Evolutionary conservation across 495 filamentous ascomycete species (phyloP).

Genomic region (Melanomma pulvis-pyrius): DNA sequence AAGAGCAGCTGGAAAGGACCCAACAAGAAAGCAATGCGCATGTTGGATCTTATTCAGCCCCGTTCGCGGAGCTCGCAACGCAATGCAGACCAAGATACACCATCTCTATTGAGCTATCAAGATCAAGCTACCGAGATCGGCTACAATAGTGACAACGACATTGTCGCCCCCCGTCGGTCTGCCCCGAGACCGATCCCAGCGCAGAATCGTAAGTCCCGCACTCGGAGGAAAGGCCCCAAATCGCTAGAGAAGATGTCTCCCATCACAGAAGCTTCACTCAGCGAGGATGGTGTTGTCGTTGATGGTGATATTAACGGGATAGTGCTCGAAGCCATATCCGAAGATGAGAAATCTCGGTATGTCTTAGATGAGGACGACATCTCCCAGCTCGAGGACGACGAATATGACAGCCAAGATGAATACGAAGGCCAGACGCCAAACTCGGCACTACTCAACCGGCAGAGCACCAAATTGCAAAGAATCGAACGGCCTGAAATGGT

Average conservation of each 20-base stretch:
- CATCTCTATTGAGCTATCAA: not conserved
- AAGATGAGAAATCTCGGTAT: not conserved
- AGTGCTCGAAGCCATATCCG: not conserved
- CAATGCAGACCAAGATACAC: not conserved
- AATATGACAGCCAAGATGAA: not conserved
- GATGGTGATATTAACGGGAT: not conserved
- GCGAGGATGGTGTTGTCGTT: not conserved
- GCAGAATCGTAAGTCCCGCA: not conserved
- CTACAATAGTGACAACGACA: not conserved
- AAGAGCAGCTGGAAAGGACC: not conserved
- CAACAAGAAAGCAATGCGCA: not conserved
- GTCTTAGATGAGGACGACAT: not conserved
- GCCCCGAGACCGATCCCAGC: not conserved
- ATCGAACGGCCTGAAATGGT: not conserved
- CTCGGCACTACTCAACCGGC: not conserved
- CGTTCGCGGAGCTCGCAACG: not conserved
- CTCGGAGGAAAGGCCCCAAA: not conserved
- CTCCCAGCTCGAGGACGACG: not conserved
- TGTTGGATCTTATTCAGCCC: not conserved
- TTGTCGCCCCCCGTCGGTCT: not conserved
- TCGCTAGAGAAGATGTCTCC: not conserved
- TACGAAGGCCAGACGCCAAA: not conserved
- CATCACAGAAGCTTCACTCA: slow-evolving; percentile 1
- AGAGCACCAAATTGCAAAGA: not conserved
- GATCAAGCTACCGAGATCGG: not conserved